Base-by-base conservation (phyloP, 2,329 filamentous ascomycete genomes). In the Fusarium kyushuense region DNA sequence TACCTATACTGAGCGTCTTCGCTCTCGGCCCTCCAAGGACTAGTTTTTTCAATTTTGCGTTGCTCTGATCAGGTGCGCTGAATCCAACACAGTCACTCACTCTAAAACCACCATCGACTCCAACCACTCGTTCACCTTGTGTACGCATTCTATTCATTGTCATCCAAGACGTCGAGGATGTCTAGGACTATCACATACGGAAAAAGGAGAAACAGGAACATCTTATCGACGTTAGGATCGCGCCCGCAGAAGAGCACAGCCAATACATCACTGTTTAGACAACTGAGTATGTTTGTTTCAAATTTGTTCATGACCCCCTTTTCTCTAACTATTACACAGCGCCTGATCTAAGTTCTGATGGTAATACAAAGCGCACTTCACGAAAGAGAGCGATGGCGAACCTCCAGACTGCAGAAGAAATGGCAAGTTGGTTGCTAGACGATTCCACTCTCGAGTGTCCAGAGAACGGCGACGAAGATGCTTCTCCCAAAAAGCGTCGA, bases 351-450 rank as follows among this genome's bases (percentile, higher is more conserved):
- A 25, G 48, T 46, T 10, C 27, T 29, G 49, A 23, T 58, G 57
- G 65, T 25, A 27, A 29, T 25, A 30, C 52, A n/a, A 60, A 51
- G 30, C 54, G 65, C 67, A 19, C 38, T 11, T 29, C 58, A 40
- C 63, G 63, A 60, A 57, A 64, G 49, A 59, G 55, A 38, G 23
- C 49, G 29, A 54, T 59, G 35, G 29, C 30, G 14, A 45, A 54
- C 23, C 59, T 36, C 9, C 53, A 52, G n/a, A 62, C 36, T 43
- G 65, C 75, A 21, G 73, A 76, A 9, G 69, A 72, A 48, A 72
- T 77, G 53, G 76, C 75, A n/a, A 78, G 76, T 30, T 72, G 72
- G 30, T 52, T 77, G 3, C 52, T 77, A 6, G 75, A 76, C 11
- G 71, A 75, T 51, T 73, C 72, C 27, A 67, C 54, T 14, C 33